Evolutionary conservation across 139 green algal species (phyloP).

Genomic region (Dunaliella primolecta): DNA sequence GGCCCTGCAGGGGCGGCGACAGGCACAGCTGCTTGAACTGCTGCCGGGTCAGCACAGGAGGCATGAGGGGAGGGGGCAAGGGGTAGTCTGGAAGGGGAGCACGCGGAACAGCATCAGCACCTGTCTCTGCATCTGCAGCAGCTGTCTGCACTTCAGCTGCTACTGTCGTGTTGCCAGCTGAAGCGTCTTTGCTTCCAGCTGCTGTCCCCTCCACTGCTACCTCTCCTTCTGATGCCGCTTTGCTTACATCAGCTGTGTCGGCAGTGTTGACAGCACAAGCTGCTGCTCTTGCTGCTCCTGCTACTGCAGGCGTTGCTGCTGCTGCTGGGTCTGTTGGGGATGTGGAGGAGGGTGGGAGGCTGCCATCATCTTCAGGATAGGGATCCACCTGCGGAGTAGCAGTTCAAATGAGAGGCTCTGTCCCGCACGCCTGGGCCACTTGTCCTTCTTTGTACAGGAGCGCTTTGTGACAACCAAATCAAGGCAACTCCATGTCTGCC

Average conservation of each 20-base stretch:
- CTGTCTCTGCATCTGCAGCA: background rate
- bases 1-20: conserved; percentile 40
- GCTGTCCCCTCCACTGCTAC: too few relatives aligned
- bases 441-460: too few relatives aligned
- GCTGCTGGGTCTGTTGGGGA: background rate
- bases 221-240: background rate
- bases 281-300: background rate
- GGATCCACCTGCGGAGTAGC: conserved; percentile 6
- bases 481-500: too few relatives aligned
- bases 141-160: background rate
- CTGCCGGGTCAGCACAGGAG: conserved; percentile 47
- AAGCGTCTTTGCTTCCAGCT: too few relatives aligned
- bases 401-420: too few relatives aligned
- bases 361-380: background rate
- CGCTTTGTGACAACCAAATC: too few relatives aligned
- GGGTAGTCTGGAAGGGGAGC: background rate
- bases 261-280: too few relatives aligned
- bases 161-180: conserved; percentile 1
- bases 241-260: background rate
- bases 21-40: conserved; percentile 62
- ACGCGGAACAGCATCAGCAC: background rate
- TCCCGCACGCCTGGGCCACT: too few relatives aligned
- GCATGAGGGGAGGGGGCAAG: background rate
- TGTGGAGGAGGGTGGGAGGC: background rate
- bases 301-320: background rate